Evolutionary conservation across 192 early-diverging fungal genomes (phyloP).

Genomic region (Martensiomyces pterosporus): DNA sequence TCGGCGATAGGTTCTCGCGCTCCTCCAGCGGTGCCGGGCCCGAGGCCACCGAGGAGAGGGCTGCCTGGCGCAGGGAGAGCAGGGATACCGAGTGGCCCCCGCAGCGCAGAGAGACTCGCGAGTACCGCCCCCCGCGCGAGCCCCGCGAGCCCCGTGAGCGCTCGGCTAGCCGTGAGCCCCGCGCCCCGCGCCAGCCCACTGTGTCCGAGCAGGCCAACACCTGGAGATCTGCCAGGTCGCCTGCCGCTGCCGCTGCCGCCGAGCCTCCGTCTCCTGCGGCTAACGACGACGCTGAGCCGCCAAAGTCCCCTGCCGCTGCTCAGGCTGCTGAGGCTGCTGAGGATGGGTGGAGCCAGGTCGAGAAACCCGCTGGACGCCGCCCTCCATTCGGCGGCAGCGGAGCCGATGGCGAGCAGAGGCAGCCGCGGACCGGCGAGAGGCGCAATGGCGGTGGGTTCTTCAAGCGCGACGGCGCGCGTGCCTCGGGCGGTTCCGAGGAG

Average conservation of each 20-base stretch:
- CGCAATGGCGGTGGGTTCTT: conserved; percentile 14
- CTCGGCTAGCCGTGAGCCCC: conserved; percentile 14
- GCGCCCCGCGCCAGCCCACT: conserved; percentile 22
- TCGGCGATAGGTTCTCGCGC: conserved; percentile 25
- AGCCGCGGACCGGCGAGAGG: conserved; percentile 12
- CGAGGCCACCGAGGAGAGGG: conserved; percentile 12
- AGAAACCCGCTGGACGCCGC: conserved; percentile 9
- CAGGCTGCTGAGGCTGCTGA: conserved; percentile 3
- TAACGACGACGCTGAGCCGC: conserved; percentile 1
- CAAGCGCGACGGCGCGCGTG: conserved; percentile 6
- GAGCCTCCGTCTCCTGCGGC: conserved; percentile 1
- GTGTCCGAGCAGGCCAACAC: conserved; percentile 17
- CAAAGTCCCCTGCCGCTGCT: not conserved
- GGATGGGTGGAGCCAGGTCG: conserved; percentile 41
- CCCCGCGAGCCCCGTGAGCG: conserved; percentile 9
- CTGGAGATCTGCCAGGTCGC: conserved; percentile 17
- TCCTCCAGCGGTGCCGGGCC: conserved; percentile 21
- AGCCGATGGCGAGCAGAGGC: conserved; percentile 1
- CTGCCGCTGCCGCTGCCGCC: not conserved
- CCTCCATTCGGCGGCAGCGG: not conserved
- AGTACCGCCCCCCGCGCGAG: conserved; percentile 6
- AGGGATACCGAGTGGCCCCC: not conserved
- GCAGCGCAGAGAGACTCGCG: conserved; percentile 1
- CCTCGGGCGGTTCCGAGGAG: conserved; percentile 8
- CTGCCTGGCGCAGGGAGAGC: conserved; percentile 12